phyloP scores from a whole-genome alignment of 306 rosid species.

The Psophocarpus tetragonolobus region DNA sequence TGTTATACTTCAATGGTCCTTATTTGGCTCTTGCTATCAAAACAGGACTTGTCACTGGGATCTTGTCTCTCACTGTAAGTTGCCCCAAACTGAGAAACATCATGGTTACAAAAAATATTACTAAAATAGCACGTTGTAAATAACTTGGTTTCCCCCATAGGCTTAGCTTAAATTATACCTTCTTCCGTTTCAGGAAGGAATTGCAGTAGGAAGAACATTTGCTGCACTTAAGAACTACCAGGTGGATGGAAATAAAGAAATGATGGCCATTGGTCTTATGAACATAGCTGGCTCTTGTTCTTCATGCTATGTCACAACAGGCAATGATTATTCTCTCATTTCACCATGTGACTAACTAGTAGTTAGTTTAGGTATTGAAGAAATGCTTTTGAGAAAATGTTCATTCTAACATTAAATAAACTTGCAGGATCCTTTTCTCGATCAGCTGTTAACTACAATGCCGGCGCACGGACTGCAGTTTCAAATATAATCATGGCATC shows the following conservation, averaged over 20 bases:
- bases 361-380: background rate
- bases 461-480: constrained; percentile 85
- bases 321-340: constrained; percentile 42
- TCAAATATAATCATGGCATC: constrained; percentile 89
- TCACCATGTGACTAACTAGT: constrained; percentile 3
- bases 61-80: constrained; percentile 92
- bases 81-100: background rate
- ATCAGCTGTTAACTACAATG: constrained; percentile 92
- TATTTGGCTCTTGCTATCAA: constrained; percentile 76
- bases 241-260: constrained; percentile 99
- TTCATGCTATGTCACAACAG: constrained; percentile 94
- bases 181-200: constrained; percentile 72
- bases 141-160: background rate
- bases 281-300: constrained; percentile 92
- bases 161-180: background rate
- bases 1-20: constrained; percentile 76
- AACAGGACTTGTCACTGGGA: constrained; percentile 90
- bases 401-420: constrained; percentile 17
- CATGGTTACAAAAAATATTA: background rate
- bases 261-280: constrained; percentile 98
- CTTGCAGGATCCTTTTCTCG: constrained; percentile 92
- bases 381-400: background rate
- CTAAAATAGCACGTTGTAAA: background rate
- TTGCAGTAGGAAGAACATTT: constrained; percentile 98
- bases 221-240: constrained; percentile 88